These are phyloP conservation scores for Aspergillus chevalieri DNA, from an alignment of 2,329 filamentous ascomycete genomes.

Conservation along the genomic window DNA sequence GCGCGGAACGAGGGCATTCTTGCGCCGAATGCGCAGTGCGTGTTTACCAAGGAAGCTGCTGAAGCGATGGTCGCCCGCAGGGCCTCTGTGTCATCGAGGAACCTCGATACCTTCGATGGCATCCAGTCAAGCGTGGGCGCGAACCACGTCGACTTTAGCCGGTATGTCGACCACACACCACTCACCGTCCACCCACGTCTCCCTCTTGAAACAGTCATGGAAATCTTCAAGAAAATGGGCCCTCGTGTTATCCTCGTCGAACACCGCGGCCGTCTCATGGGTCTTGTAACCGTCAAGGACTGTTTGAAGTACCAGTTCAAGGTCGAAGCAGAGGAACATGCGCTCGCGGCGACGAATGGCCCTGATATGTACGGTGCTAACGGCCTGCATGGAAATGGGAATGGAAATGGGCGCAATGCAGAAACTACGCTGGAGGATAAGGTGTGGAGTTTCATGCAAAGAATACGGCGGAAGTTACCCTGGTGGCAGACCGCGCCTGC, in stretches of 20 bases:
- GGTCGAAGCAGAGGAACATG: conserved; percentile 75
- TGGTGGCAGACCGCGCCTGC: conserved; percentile 9
- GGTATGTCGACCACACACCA: conserved; percentile 83
- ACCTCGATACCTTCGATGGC: conserved; percentile 53
- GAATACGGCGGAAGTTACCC: conserved; percentile 18
- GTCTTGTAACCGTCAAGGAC: conserved; percentile 92
- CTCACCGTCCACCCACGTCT: conserved; percentile 86
- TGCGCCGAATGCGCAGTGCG: conserved; percentile 64
- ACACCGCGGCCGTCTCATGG: conserved; percentile 73
- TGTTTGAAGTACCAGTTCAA: conserved; percentile 97
- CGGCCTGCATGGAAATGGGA: conserved; percentile 9
- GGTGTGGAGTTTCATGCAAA: conserved; percentile 33
- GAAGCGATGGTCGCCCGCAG: conserved; percentile 27
- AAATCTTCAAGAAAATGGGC: conserved; percentile 96
- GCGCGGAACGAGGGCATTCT: conserved; percentile 63
- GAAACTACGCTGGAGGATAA: conserved; percentile 29
- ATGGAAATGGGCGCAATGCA: conserved; percentile 1
- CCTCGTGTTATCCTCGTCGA: conserved; percentile 90
- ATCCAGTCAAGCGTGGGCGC: conserved; percentile 52
- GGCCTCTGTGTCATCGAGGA: conserved; percentile 17
- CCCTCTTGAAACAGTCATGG: conserved; percentile 94
- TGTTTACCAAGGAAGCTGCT: conserved; percentile 57
- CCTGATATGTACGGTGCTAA: conserved; percentile 20
- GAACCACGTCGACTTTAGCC: conserved; percentile 67
- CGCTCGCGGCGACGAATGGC: conserved; percentile 27